phyloP scores from a whole-genome alignment of 2,329 filamentous ascomycete species.

The Aspergillus pseudonomiae region DNA sequence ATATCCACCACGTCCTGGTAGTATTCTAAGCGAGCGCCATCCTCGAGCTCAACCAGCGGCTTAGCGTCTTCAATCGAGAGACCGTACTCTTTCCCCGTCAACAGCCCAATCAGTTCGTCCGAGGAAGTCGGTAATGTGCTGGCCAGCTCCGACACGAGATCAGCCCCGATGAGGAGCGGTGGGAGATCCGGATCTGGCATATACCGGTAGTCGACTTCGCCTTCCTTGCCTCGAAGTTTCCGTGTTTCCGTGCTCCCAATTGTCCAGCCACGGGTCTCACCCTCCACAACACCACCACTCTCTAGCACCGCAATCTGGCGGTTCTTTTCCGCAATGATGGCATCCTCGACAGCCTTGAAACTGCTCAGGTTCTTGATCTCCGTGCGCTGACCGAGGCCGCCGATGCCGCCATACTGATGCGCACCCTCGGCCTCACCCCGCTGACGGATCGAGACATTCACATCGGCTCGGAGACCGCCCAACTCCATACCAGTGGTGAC shows the following conservation, averaged over 20 bases:
- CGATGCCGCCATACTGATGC: constrained; percentile 60
- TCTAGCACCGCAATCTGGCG: constrained; percentile 83
- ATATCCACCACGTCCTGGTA: constrained; percentile 57
- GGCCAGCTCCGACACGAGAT: constrained; percentile 68
- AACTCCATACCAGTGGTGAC: constrained; percentile 92
- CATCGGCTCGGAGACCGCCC: constrained; percentile 86
- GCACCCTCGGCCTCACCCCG: constrained; percentile 51
- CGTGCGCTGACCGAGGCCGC: constrained; percentile 77
- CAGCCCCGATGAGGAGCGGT: constrained; percentile 72
- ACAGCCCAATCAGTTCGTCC: constrained; percentile 66
- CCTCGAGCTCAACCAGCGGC: constrained; percentile 75
- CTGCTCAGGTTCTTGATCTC: constrained; percentile 98
- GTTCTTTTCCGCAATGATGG: constrained; percentile 86
- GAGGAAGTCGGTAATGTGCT: constrained; percentile 70
- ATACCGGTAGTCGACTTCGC: constrained; percentile 95
- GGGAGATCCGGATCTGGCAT: constrained; percentile 95
- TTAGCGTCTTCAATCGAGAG: constrained; percentile 81
- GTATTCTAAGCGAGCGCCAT: constrained; percentile 79
- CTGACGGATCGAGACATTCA: constrained; percentile 85
- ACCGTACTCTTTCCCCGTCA: constrained; percentile 64
- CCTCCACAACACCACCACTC: constrained; percentile 71
- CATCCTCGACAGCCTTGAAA: constrained; percentile 93
- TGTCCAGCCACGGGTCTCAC: constrained; percentile 93
- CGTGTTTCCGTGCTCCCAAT: constrained; percentile 81
- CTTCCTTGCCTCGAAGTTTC: constrained; percentile 86